A percentile compares a stretch with the other conserved stretches of the same genome.
Evolutionary conservation across 345 rosid species (phyloP).

Genomic region (Corchorus capsularis): DNA sequence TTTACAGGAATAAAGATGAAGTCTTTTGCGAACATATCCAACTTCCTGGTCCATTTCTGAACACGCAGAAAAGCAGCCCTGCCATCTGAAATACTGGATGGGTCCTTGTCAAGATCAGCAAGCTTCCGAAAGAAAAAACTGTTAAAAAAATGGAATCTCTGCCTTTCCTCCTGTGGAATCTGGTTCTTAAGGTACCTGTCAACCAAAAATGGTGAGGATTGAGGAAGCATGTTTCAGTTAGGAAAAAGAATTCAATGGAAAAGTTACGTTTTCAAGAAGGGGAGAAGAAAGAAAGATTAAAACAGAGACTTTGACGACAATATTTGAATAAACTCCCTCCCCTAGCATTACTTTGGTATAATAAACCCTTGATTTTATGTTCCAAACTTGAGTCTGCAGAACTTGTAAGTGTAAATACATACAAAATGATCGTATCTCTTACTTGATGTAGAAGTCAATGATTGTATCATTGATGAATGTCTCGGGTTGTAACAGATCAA

Average conservation of each 20-base stretch:
- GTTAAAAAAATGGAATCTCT: constrained; percentile 85
- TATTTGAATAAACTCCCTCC: neutral
- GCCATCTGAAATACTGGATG: constrained; percentile 92
- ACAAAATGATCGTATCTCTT: constrained; percentile 22
- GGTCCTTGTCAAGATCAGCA: constrained; percentile 98
- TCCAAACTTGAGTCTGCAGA: neutral
- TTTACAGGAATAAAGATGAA: constrained; percentile 94
- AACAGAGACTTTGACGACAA: neutral
- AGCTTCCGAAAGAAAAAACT: constrained; percentile 99
- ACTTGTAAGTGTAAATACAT: neutral
- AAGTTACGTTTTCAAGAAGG: neutral
- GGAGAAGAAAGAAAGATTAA: neutral
- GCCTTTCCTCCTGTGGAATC: constrained; percentile 63
- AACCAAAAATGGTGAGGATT: constrained; percentile 17
- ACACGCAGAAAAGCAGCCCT: constrained; percentile 96
- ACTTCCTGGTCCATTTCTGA: constrained; percentile 96
- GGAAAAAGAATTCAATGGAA: neutral
- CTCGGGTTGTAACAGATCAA: constrained; percentile 92
- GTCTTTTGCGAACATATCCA: constrained; percentile 90
- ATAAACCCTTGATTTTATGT: constrained; percentile 8
- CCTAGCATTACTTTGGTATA: neutral
- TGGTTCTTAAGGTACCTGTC: constrained; percentile 84
- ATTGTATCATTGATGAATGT: constrained; percentile 94
- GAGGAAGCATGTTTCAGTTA: constrained; percentile 5
- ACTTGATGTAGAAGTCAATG: constrained; percentile 98